Evolutionary conservation across 179 eudicot genomes (phyloP).

Genomic region (Nepenthes alata): DNA sequence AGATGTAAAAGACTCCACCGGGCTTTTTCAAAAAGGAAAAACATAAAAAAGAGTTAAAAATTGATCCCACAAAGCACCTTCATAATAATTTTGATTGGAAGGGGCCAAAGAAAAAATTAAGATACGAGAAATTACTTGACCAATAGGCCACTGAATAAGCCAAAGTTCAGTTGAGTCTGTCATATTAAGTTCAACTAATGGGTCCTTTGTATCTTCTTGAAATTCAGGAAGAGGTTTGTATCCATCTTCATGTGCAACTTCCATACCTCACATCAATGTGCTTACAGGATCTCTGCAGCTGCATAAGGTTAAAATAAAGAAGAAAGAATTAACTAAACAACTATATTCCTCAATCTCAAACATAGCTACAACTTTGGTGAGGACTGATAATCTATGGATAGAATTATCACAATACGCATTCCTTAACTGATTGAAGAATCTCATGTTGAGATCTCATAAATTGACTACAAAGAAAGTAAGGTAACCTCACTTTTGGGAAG

Average conservation of each 20-base stretch:
- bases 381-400: no score
- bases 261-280: background rate
- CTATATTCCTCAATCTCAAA: no score
- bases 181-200: constrained; percentile 37
- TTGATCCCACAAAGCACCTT: background rate
- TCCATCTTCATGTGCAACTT: constrained; percentile 3
- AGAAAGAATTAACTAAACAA: no score
- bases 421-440: no score
- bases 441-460: no score
- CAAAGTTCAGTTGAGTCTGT: constrained; percentile 50
- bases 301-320: no score
- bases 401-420: no score
- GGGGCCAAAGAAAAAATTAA: background rate
- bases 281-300: no score
- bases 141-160: constrained; percentile 64
- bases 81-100: background rate
- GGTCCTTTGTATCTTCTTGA: constrained; percentile 31
- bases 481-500: no score
- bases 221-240: constrained; percentile 25
- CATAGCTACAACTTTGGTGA: no score
- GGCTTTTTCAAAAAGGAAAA: background rate
- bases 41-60: background rate
- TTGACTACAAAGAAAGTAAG: no score
- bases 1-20: no score
- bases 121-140: constrained; percentile 26